Evolutionary conservation across 805 yeast genomes (phyloP).

Genomic region (Pichia phayaonensis): DNA sequence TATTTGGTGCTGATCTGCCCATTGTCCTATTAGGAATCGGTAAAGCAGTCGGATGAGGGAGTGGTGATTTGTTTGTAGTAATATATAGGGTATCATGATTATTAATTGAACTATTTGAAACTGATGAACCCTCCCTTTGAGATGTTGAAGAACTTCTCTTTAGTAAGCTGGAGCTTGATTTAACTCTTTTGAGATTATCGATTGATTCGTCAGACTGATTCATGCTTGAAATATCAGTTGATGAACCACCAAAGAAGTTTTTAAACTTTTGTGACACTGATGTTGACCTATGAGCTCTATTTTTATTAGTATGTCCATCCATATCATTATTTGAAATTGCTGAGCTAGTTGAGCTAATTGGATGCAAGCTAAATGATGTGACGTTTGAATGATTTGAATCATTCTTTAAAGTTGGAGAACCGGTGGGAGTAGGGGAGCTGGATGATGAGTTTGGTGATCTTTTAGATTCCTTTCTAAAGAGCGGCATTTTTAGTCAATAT

Average conservation of each 20-base stretch:
- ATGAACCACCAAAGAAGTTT: constrained; percentile 16
- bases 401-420: constrained; percentile 5
- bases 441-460: background rate
- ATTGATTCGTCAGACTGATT: background rate
- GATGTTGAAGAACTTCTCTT: background rate
- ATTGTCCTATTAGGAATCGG: constrained; percentile 15
- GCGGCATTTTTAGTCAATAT: background rate
- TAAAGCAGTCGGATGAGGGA: background rate
- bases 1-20: constrained; percentile 4
- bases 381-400: background rate
- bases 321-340: background rate
- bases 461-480: constrained; percentile 1
- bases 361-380: background rate
- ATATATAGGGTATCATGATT: background rate
- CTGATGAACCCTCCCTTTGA: background rate
- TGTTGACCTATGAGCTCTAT: constrained; percentile 16
- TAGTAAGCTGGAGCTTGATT: background rate
- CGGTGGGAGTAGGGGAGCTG: background rate
- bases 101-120: background rate
- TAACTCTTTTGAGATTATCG: background rate
- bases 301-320: background rate
- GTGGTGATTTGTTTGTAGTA: background rate
- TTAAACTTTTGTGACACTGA: constrained; percentile 28
- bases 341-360: background rate
- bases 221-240: background rate